Evolutionary conservation across 495 filamentous ascomycete genomes (phyloP).

Genomic region (Neurospora sp.): DNA sequence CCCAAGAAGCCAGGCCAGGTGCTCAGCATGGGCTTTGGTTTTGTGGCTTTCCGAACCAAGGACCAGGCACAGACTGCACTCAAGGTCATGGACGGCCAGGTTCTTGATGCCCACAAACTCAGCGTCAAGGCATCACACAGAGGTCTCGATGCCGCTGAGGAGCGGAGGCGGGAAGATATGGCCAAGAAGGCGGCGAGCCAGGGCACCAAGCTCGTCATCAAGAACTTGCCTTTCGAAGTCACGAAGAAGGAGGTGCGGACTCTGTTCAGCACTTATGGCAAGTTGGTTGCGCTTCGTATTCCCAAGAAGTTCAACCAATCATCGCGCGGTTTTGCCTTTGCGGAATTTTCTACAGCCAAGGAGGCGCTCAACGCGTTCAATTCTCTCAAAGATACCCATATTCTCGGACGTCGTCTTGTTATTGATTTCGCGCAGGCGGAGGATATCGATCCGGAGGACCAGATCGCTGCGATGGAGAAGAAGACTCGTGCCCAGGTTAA

Average conservation of each 20-base stretch:
- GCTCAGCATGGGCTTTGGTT: conserved; percentile 95
- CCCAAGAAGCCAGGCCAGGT: conserved; percentile 72
- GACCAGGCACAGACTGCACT: conserved; percentile 68
- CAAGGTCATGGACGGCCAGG: conserved; percentile 75
- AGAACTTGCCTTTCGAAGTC: conserved; percentile 95
- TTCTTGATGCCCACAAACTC: conserved; percentile 76
- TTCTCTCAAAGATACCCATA: conserved; percentile 84
- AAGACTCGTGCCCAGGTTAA: conserved; percentile 82
- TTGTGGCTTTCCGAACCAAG: conserved; percentile 76
- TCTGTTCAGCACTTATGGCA: conserved; percentile 80
- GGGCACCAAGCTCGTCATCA: conserved; percentile 90
- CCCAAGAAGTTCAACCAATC: conserved; percentile 87
- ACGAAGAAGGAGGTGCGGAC: conserved; percentile 82
- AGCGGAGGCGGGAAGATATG: conserved; percentile 67
- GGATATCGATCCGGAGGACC: conserved; percentile 81
- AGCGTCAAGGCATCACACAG: conserved; percentile 75
- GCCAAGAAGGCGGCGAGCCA: conserved; percentile 63
- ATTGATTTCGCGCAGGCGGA: conserved; percentile 83
- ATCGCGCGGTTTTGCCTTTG: conserved; percentile 91
- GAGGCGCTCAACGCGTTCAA: conserved; percentile 92
- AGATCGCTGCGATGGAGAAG: conserved; percentile 91
- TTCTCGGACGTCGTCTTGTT: conserved; percentile 78
- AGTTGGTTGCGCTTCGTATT: conserved; percentile 81
- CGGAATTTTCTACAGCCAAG: conserved; percentile 82
- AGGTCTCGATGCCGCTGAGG: conserved; percentile 76